phyloP scores from a whole-genome alignment of 805 yeast species.

The Yamadazyma kitorensis region DNA sequence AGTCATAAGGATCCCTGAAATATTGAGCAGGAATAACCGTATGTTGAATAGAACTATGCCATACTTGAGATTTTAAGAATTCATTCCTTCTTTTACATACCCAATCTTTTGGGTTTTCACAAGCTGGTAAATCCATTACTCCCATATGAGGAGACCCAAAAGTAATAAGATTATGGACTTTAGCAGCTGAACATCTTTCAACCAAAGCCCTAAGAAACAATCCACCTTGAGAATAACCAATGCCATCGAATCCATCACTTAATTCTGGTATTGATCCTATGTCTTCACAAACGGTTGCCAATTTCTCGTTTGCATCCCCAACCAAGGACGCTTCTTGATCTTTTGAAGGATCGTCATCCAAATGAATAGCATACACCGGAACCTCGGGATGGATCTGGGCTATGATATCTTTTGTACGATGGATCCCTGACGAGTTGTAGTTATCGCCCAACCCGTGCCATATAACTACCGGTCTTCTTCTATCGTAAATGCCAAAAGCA shows the following conservation, averaged over 20 bases:
- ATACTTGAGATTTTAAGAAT: conserved; percentile 57
- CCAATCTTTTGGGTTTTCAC: conserved; percentile 51
- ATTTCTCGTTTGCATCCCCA: conserved; percentile 57
- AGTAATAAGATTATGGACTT: conserved; percentile 55
- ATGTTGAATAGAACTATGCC: conserved; percentile 55
- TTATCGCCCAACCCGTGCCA: conserved; percentile 89
- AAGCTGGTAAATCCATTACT: conserved; percentile 62
- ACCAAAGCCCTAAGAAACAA: conserved; percentile 66
- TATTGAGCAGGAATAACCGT: conserved; percentile 71
- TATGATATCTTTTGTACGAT: conserved; percentile 42
- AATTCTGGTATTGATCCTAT: conserved; percentile 46
- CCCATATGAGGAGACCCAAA: conserved; percentile 86
- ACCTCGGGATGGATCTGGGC: conserved; percentile 46
- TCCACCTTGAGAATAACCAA: conserved; percentile 86
- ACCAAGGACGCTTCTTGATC: conserved; percentile 57
- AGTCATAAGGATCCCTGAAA: conserved; percentile 59
- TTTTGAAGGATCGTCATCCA: conserved; percentile 45
- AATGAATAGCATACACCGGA: conserved; percentile 50
- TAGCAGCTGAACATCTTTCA: conserved; percentile 48
- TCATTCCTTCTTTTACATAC: conserved; percentile 55
- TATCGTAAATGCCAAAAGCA: conserved; percentile 6
- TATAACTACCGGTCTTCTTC: conserved; percentile 52
- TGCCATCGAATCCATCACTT: conserved; percentile 58
- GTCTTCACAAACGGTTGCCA: conserved; percentile 55
- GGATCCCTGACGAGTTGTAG: conserved; percentile 60